Base-by-base conservation (phyloP, 768 basidiomycete genomes). In the Pholiota microspora region DNA sequence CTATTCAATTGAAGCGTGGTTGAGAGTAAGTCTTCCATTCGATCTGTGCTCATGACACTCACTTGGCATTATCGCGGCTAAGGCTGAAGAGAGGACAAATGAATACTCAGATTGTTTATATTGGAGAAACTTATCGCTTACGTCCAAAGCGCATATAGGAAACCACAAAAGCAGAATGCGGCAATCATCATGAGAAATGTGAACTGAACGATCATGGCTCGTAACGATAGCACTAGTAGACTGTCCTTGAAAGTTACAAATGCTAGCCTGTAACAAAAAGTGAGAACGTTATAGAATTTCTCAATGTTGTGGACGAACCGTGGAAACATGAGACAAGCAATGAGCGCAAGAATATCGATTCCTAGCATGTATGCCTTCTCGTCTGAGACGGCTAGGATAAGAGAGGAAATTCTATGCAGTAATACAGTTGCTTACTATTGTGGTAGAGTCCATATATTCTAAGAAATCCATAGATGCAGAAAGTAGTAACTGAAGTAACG, bases 181-280 rank as follows among this genome's bases (percentile, higher is more conserved):
- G 93, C 92, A 15, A 94, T 88, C 27, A 85, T 63, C 89, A 93
- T 92, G 21, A 93, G 75, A n/a, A 83, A 73, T 18, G 81, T 69
- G 64, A 98, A 98, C 65, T 98, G 94, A 58, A 86, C 77, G 54
- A 98, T 84, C 94, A 98, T 96, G 0, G 94, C 92, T 1, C 96
- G 85, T 28, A 94, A 71, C 6, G 90, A 86, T 21, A 92, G 76
- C 18, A 91, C 88, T 82, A 90, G 86, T 35, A 89, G 73, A 57
- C 86, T 91, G 60, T 89, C 78, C 62, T 88, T 87, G 25, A 97
- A 73, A 0, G 92, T 92, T 3, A 96, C 94, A 64, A 98, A 98
- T 0, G 93, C 94, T 52, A 97, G 72, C 51, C 93, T 61, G 15
- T 48, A 38, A 21, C 18, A 31, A 45, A 7, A 40, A 49, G 8